Percentiles rank a stretch among this genome's conserved stretches.
Conservation (phyloP, 768 basidiomycete species). For the Boletales sp. region DNA sequence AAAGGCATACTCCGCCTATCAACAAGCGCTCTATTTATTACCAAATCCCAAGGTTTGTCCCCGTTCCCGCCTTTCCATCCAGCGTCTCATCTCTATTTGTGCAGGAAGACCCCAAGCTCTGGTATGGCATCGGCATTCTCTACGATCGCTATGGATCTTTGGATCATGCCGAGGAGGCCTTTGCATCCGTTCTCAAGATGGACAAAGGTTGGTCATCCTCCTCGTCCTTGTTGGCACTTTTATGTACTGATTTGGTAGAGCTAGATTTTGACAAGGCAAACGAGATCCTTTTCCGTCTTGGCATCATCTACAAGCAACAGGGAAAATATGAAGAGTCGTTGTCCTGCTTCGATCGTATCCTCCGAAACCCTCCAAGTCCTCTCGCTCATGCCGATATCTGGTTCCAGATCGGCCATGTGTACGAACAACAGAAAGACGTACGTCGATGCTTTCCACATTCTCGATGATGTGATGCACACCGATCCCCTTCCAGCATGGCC, state of each 20-base stretch:
- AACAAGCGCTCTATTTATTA: slow-evolving; percentile 94
- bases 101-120: slow-evolving; percentile 93
- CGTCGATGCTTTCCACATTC: slow-evolving; percentile 23
- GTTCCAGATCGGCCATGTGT: slow-evolving; percentile 99
- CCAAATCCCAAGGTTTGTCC: slow-evolving; percentile 84
- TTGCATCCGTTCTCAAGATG: slow-evolving; percentile 93
- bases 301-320: slow-evolving; percentile 99
- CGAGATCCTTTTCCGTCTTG: slow-evolving; percentile 95
- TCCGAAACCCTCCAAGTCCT: slow-evolving; percentile 92
- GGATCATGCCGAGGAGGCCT: slow-evolving; percentile 99
- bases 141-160: slow-evolving; percentile 98
- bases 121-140: slow-evolving; percentile 99
- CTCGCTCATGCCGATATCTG: slow-evolving; percentile 97
- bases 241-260: slow-evolving; percentile 31
- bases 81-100: slow-evolving; percentile 6
- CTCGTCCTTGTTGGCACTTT: not conserved
- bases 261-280: slow-evolving; percentile 97
- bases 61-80: not conserved
- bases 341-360: slow-evolving; percentile 92
- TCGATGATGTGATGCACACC: slow-evolving; percentile 10
- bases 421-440: slow-evolving; percentile 96
- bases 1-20: slow-evolving; percentile 97
- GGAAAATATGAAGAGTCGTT: slow-evolving; percentile 88
- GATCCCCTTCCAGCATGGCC: slow-evolving; percentile 57
- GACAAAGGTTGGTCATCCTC: slow-evolving; percentile 70